A percentile compares a stretch with the other conserved stretches of the same genome.
phyloP scores from a whole-genome alignment of 140 eudicot species.

The Bidens hawaiensis region DNA sequence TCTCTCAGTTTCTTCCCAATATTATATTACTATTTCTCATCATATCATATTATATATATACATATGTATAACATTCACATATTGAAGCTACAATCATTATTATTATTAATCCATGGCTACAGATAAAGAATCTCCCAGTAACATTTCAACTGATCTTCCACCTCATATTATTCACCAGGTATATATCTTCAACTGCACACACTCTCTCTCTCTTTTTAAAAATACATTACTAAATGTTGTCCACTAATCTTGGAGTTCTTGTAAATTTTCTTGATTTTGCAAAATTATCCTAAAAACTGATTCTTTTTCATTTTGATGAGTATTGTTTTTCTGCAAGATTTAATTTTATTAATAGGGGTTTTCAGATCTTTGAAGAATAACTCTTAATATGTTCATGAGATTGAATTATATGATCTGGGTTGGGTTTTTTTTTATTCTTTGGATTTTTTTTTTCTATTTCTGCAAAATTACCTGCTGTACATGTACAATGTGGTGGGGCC shows the following conservation, averaged over 20 bases:
- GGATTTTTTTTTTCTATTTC: neutral
- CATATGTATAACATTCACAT: slow-evolving; percentile 12
- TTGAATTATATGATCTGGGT: neutral
- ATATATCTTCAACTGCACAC: slow-evolving; percentile 13
- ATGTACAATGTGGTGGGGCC: neutral
- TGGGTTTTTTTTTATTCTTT: neutral
- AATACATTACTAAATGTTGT: no score
- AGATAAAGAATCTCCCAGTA: slow-evolving; percentile 19
- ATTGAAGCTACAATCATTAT: slow-evolving; percentile 20
- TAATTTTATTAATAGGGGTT: slow-evolving; percentile 12
- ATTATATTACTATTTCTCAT: no score
- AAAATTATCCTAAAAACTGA: slow-evolving; percentile 2
- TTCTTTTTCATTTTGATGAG: no score
- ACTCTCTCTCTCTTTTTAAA: slow-evolving; percentile 6
- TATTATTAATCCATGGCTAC: slow-evolving; percentile 21
- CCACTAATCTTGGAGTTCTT: no score
- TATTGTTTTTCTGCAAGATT: slow-evolving; percentile 11
- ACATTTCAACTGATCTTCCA: slow-evolving; percentile 20
- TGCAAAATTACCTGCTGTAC: neutral
- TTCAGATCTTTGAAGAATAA: neutral
- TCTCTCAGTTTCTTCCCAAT: neutral
- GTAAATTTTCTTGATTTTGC: neutral
- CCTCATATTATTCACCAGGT: slow-evolving; percentile 26
- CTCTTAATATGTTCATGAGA: neutral
- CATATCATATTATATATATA: neutral